phyloP scores from a whole-genome alignment of 192 early-diverging fungal species.

The Funneliformis geosporum region DNA sequence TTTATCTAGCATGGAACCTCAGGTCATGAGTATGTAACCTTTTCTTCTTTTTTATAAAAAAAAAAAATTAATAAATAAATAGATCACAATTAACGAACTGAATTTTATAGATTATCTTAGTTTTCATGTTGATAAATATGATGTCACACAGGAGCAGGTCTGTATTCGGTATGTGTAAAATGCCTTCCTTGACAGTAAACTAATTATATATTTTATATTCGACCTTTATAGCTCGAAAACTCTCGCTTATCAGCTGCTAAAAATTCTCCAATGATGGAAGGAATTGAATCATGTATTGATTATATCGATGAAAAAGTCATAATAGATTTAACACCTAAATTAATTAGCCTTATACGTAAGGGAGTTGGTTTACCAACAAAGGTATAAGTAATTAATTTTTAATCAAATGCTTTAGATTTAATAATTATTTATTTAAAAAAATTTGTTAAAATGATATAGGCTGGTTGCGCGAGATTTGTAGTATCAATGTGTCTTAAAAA shows the following conservation, averaged over 20 bases:
- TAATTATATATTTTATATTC: neutral
- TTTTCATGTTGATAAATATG: slow-evolving; percentile 85
- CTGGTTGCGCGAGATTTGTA: slow-evolving; percentile 86
- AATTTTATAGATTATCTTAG: slow-evolving; percentile 69
- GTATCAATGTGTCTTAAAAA: slow-evolving; percentile 75
- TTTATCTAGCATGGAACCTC: slow-evolving; percentile 74
- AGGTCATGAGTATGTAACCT: slow-evolving; percentile 56
- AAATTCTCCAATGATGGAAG: slow-evolving; percentile 94
- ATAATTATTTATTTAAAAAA: neutral
- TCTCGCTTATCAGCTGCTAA: slow-evolving; percentile 79
- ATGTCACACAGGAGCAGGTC: slow-evolving; percentile 80
- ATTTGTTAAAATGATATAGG: slow-evolving; percentile 45
- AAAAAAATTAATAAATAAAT: too few species aligned
- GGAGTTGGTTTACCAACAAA: slow-evolving; percentile 88
- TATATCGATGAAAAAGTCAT: slow-evolving; percentile 75
- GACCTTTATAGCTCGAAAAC: slow-evolving; percentile 61
- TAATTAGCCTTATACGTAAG: slow-evolving; percentile 73
- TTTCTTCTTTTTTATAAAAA: neutral
- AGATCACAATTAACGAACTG: neutral
- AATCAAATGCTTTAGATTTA: neutral
- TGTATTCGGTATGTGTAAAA: neutral
- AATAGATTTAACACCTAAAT: slow-evolving; percentile 62
- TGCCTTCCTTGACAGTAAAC: neutral
- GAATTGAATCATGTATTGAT: slow-evolving; percentile 74
- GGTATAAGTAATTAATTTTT: slow-evolving; percentile 27